Evolutionary conservation across 352 stramenopile species (phyloP), one percentile per base, ranked within the genome.

Genomic region (Globisporangium parvum): DNA sequence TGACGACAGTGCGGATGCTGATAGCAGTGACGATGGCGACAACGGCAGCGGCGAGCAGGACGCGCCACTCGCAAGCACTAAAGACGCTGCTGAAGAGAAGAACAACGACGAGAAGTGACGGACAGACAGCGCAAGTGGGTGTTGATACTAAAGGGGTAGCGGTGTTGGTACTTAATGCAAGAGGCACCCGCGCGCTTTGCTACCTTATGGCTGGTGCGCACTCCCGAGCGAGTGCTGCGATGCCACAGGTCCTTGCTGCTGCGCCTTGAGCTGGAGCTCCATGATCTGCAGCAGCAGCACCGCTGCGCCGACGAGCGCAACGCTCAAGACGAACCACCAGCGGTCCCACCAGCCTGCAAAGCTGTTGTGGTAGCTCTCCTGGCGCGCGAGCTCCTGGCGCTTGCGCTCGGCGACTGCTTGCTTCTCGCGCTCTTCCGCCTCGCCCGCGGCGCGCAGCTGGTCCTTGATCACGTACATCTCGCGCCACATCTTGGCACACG

Each of bases 391-490:
- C 1, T 15, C 53, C 15, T 41, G 42, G 3, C 28, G 59, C 24
- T 44, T 45, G 5, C 24, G 47, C 47, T 65, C 46, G 4, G 59
- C 47, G 1, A 39, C 24, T 15, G 41, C 59, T 5, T 28, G 52
- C 47, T 24, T 21, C 35, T 47, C 41, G 2, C 10, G 21, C 37
- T 47, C 41, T 15, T 57, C 58, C 11, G 44, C 37, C 21, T 52
- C 46, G 14, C 49, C 52, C 39, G 51, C 58, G 26, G 47, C 44
- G 47, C 58, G 59, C 40, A 88, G 53, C 39, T 77, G 67, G 17
- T 69, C 61, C 26, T 70, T 74, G 59, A 88, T 63, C 37, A 72
- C 46, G 6, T 62, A 55, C 45, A 88, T 47, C 31, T 88, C 64
- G 17, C 65, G 63, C 48, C 64, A 70, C 20, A 55, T 56, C 21